These are phyloP conservation scores for Vanderwaltozyma polyspora DNA, from an alignment of 805 yeast species.

Conservation along the genomic window DNA sequence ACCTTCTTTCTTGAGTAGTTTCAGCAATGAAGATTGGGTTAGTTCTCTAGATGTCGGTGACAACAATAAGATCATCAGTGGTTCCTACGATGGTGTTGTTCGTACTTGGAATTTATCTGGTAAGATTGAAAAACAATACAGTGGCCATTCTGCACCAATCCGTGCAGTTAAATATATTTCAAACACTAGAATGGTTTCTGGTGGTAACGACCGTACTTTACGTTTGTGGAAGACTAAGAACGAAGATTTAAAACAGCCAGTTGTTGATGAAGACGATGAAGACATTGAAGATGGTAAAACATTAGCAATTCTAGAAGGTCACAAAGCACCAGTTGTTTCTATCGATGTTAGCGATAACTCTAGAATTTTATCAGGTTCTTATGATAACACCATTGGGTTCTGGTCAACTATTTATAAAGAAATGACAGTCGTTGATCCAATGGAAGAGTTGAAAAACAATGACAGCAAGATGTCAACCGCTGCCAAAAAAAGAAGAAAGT, in stretches of 20 bases:
- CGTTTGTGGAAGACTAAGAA: constrained; percentile 74
- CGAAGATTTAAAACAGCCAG: constrained; percentile 10
- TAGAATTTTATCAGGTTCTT: constrained; percentile 72
- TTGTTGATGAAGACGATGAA: constrained; percentile 31
- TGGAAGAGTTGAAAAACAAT: constrained; percentile 35
- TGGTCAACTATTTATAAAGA: constrained; percentile 88
- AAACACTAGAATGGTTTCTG: constrained; percentile 65
- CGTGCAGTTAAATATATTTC: constrained; percentile 73
- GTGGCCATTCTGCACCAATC: constrained; percentile 84
- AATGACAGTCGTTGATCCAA: constrained; percentile 52
- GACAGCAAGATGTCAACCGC: constrained; percentile 52
- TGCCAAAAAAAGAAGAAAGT: constrained; percentile 76
- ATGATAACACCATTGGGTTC: constrained; percentile 66
- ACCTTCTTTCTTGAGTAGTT: constrained; percentile 83
- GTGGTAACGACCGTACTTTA: constrained; percentile 80
- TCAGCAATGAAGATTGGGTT: constrained; percentile 91
- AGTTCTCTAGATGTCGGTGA: constrained; percentile 43
- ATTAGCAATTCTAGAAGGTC: constrained; percentile 79
- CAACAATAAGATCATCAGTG: constrained; percentile 54
- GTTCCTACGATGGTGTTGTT: constrained; percentile 91
- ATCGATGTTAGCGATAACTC: constrained; percentile 49
- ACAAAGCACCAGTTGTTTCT: constrained; percentile 74
- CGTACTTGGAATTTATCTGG: constrained; percentile 82
- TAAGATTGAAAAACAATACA: constrained; percentile 57
- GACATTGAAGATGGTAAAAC: constrained; percentile 59